Conservation (phyloP, 768 basidiomycete species). For the Leucosporidium yakuticum region DNA sequence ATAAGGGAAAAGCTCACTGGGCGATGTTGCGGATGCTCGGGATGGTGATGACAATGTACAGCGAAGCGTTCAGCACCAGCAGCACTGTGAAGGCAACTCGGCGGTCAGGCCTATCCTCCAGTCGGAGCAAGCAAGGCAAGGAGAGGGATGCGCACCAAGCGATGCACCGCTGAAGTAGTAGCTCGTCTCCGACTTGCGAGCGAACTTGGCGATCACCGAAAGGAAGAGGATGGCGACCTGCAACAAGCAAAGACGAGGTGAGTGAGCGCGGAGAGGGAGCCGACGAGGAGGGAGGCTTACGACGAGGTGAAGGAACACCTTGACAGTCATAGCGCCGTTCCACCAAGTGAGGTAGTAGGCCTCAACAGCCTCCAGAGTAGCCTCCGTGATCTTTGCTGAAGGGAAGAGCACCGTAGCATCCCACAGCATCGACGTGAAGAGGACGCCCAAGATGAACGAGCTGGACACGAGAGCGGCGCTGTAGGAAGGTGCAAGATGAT, state of each 20-base stretch:
- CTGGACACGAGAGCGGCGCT: slow-evolving; percentile 24
- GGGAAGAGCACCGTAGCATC: slow-evolving; percentile 27
- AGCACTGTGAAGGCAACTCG: neutral
- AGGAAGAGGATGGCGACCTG: slow-evolving; percentile 24
- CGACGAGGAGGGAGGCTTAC: neutral
- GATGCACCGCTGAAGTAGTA: slow-evolving; percentile 33
- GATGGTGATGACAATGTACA: slow-evolving; percentile 31
- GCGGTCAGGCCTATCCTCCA: neutral
- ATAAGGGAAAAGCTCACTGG: neutral
- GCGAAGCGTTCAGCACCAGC: slow-evolving; percentile 20
- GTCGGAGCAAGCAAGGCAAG: neutral
- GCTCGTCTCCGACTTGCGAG: slow-evolving; percentile 17
- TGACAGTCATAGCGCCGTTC: slow-evolving; percentile 31
- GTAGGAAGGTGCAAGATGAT: neutral
- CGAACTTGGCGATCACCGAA: slow-evolving; percentile 30
- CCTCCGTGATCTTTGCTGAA: slow-evolving; percentile 6
- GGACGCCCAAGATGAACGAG: slow-evolving; percentile 28
- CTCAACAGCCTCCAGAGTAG: slow-evolving; percentile 20
- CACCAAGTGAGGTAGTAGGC: slow-evolving; percentile 34
- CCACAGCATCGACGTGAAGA: slow-evolving; percentile 32
- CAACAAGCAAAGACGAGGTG: neutral
- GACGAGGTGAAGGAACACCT: slow-evolving; percentile 31
- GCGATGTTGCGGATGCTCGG: slow-evolving; percentile 27
- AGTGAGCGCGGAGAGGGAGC: no score
- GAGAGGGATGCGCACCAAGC: slow-evolving; percentile 7